These are phyloP conservation scores for Didymella pinodella DNA, from an alignment of 2,329 filamentous ascomycete species.

Conservation along the genomic window DNA sequence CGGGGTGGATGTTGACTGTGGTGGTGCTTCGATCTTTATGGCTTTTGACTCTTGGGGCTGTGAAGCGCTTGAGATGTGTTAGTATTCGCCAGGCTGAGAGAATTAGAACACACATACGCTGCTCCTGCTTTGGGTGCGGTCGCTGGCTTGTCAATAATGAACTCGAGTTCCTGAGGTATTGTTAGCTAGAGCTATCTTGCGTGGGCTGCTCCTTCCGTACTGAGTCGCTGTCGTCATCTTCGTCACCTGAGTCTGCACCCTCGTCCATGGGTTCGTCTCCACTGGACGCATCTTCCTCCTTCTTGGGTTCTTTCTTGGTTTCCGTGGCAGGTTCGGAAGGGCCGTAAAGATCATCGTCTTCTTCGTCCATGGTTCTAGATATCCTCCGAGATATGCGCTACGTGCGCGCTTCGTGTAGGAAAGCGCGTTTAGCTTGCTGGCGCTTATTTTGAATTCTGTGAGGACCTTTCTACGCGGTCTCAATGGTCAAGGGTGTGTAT, in stretches of 20 bases:
- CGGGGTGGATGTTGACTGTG: conserved; percentile 36
- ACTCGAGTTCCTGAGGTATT: conserved; percentile 58
- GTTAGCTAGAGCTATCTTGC: conserved; percentile 34
- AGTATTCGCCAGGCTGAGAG: conserved; percentile 19
- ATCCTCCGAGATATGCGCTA: neutral
- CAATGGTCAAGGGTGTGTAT: neutral
- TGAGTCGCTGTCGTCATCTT: conserved; percentile 56
- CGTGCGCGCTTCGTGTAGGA: neutral
- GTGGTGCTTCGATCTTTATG: conserved; percentile 49
- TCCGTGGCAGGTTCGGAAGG: conserved; percentile 41
- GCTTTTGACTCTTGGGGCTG: conserved; percentile 46
- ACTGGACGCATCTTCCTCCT: conserved; percentile 43
- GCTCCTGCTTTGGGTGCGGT: conserved; percentile 48
- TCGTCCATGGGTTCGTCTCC: conserved; percentile 57
- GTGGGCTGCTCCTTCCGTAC: conserved; percentile 33
- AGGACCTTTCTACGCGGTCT: too few species aligned
- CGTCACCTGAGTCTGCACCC: conserved; percentile 54
- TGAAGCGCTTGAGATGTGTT: conserved; percentile 32
- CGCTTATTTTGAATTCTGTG: neutral
- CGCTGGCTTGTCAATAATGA: conserved; percentile 59
- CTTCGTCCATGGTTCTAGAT: conserved; percentile 56
- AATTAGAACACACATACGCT: conserved; percentile 33
- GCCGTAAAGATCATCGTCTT: conserved; percentile 62
- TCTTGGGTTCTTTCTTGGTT: conserved; percentile 35
- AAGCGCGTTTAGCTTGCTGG: neutral